Conservation (phyloP, 2,329 filamentous ascomycete genomes). For the Talaromyces sp. region DNA sequence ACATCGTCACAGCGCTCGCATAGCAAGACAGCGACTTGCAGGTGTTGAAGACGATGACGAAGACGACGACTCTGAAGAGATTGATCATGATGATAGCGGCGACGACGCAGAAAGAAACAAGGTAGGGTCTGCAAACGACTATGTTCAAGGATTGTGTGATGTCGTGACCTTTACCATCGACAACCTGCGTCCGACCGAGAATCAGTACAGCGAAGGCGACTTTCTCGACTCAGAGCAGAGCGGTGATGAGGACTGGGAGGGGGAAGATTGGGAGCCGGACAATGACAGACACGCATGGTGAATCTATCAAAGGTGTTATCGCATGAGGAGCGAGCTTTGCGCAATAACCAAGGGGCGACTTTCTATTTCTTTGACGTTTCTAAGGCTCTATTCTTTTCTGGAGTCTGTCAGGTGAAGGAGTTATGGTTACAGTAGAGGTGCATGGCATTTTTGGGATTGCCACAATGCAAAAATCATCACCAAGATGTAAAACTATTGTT, state of each 20-base stretch:
- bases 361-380: neutral
- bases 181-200: conserved; percentile 59
- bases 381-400: neutral
- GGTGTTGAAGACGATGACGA: conserved; percentile 25
- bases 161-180: conserved; percentile 59
- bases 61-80: conserved; percentile 13
- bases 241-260: conserved; percentile 60
- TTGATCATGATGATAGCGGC: conserved; percentile 19
- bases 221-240: conserved; percentile 60
- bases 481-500: conserved; percentile 9
- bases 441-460: neutral
- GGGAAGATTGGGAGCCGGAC: conserved; percentile 29
- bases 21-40: conserved; percentile 31
- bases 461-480: neutral
- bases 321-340: neutral
- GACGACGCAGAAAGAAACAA: neutral
- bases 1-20: conserved; percentile 40
- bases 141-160: conserved; percentile 57
- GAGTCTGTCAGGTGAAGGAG: conserved; percentile 5
- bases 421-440: neutral
- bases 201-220: conserved; percentile 57
- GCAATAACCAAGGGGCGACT: neutral
- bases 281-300: conserved; percentile 30
- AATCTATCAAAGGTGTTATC: neutral
- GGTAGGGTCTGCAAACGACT: conserved; percentile 18